Base-by-base conservation (phyloP, 208 protist species). In the Leishmania amazonensis region DNA sequence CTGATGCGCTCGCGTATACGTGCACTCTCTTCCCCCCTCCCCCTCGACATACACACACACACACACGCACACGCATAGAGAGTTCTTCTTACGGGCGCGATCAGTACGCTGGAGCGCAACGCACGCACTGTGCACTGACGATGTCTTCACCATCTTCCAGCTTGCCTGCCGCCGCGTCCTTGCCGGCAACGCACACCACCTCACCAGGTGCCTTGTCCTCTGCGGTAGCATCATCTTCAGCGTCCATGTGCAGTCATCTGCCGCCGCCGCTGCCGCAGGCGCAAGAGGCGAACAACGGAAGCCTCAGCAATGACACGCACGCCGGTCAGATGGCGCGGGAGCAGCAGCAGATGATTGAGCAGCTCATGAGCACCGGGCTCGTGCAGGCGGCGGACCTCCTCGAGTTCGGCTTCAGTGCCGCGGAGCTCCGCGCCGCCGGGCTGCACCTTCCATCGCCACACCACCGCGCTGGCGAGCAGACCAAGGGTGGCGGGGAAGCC, bases 401-500 rank as follows among this genome's bases (percentile, higher is more conserved):
- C 5, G 81, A 45, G 51, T 70, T 90, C 19, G 87, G 87, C 35
- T 90, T 90, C 79, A 88, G 79, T 2, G 67, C 60, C 31, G 81
- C 45, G 11, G 87, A 90, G 71, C n/a, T 90, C n/a, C 5, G 7
- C 54, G 81, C 81, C 4, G 75, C 85, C 0, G 79, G 78, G 11
- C 40, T 72, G 1, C 60, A 58, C 51, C 17, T 79, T 21, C 21
- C 81, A 28, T 40, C 51, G 31, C 53, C 57, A 38, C 75, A 38
- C 15, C 57, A 49, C n/a, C 17, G 57, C 74, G 11, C 49, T 13
- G 31, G 31, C 72, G 47, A 60, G 49, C 45, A 38, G 31, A 11
- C n/a, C 13, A 42, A 60, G 35, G 49, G 49, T 45, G 35, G 57
- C 8, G 7, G 11, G 51, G 24, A 49, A 11, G n/a, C 54, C 38